Evolutionary conservation across 148 eudicot species (phyloP), one percentile per base, ranked within the genome.

Genomic region (Pouteria glomerata): DNA sequence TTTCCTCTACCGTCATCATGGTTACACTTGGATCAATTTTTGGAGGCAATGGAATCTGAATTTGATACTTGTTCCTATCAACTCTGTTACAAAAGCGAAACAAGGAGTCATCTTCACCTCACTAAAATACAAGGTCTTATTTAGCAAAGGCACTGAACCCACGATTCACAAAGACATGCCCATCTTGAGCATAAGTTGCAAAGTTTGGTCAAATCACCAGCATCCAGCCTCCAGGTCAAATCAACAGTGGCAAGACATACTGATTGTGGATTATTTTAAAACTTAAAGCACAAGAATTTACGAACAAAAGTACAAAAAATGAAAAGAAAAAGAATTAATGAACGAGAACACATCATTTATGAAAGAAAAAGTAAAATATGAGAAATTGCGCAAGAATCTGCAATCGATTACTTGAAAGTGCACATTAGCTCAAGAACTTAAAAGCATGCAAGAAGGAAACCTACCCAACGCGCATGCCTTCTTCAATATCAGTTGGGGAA

Each of bases 401-500:
- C 2, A 73, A 73, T 12, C 19, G 41, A 24, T 15, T 11, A 24
- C 57, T 18, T 41, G n/a, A 48, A 13, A 30, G 50, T 12, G 61
- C 8, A 12, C 0, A 30, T 53, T 7, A 19, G 50, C 23, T 39
- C 18, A 57, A 23, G n/a, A 51, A 57, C 8, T 14, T 16, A 27
- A 29, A 47, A 30, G 68, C 14, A 64, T 48, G 56, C 34, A 27
- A 37, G 8, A 57, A 69, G 41, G 56, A 7, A 78, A 72, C 96
- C 50, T 83, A 95, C 99, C 99, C 99, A 12, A 96, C 97, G 57
- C 99, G 92, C 99, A 96, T 96, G 83, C 99, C 97, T 83, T 92
- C 99, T 81, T 92, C 99, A 53, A 96, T 92, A 86, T 96, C 99
- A 39, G 97, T 90, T 23, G 99, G 99, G 27, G 99, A 96, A 73